Evolutionary conservation across 2,329 filamentous ascomycete species (phyloP).

Genomic region (Phialophora tarda): DNA sequence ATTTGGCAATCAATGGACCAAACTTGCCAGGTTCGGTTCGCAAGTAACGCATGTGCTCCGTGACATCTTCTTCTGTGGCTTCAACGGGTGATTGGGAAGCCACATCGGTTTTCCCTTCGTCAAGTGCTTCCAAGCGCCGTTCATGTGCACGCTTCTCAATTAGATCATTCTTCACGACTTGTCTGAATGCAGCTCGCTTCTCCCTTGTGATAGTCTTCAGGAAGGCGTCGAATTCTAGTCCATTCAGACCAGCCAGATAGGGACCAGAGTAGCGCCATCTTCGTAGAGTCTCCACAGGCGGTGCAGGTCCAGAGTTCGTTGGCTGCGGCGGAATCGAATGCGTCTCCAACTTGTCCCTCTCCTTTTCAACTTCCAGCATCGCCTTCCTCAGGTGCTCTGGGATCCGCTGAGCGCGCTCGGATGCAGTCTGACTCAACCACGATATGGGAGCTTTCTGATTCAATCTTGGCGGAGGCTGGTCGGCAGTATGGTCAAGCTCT

Average conservation of each 20-base stretch:
- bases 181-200: slow-evolving; percentile 39
- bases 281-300: slow-evolving; percentile 16
- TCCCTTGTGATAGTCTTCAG: slow-evolving; percentile 50
- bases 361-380: slow-evolving; percentile 25
- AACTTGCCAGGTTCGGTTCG: slow-evolving; percentile 53
- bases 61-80: slow-evolving; percentile 54
- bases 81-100: slow-evolving; percentile 40
- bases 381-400: slow-evolving; percentile 32
- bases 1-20: slow-evolving; percentile 58
- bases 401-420: slow-evolving; percentile 31
- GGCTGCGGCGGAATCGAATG: slow-evolving; percentile 11
- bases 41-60: slow-evolving; percentile 53
- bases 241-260: slow-evolving; percentile 62
- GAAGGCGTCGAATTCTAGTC: slow-evolving; percentile 61
- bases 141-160: slow-evolving; percentile 45
- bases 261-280: slow-evolving; percentile 65
- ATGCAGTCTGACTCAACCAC: slow-evolving; percentile 21
- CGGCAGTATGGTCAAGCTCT: slow-evolving; percentile 36
- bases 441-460: slow-evolving; percentile 20
- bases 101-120: slow-evolving; percentile 48
- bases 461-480: slow-evolving; percentile 9
- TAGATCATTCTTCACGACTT: slow-evolving; percentile 46
- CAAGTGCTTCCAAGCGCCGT: slow-evolving; percentile 48
- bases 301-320: slow-evolving; percentile 1
- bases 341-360: background rate